Conservation (phyloP, 768 basidiomycete genomes). For the Gyrodon lividus region DNA sequence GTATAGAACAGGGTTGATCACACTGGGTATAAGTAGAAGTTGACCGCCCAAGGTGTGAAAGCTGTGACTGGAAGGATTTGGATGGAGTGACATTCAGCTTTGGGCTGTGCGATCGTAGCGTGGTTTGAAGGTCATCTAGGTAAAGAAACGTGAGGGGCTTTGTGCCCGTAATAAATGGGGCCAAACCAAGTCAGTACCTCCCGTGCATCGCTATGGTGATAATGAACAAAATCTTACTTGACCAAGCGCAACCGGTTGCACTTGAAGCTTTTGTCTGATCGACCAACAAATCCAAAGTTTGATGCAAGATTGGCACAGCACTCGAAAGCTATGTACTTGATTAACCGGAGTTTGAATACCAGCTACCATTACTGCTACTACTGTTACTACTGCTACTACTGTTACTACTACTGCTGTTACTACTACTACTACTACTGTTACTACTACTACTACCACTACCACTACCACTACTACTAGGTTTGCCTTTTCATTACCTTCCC, state of each 20-base stretch:
- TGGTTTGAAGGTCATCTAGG: background rate
- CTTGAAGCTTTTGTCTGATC: background rate
- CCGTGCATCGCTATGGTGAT: background rate
- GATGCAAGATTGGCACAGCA: too few species aligned
- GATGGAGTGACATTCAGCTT: too few species aligned
- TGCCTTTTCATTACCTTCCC: background rate
- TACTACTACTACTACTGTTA: background rate
- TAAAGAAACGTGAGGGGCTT: background rate
- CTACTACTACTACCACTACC: background rate
- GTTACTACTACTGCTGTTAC: background rate
- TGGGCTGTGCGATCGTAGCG: background rate
- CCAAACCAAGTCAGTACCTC: background rate
- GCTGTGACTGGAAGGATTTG: background rate
- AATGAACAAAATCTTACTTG: background rate
- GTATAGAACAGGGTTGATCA: background rate
- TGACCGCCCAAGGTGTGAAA: too few species aligned
- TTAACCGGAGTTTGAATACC: constrained; percentile 21
- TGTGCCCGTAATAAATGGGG: background rate
- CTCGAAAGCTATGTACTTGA: background rate
- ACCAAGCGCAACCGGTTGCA: background rate
- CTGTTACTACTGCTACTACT: background rate
- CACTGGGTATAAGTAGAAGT: background rate
- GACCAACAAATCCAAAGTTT: background rate
- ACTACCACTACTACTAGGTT: background rate
- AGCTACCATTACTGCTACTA: background rate